Evolutionary conservation across 371 early-diverging fungal genomes (phyloP), one percentile per base, ranked within the genome.

Genomic region (Rhizomucor pusillus): DNA sequence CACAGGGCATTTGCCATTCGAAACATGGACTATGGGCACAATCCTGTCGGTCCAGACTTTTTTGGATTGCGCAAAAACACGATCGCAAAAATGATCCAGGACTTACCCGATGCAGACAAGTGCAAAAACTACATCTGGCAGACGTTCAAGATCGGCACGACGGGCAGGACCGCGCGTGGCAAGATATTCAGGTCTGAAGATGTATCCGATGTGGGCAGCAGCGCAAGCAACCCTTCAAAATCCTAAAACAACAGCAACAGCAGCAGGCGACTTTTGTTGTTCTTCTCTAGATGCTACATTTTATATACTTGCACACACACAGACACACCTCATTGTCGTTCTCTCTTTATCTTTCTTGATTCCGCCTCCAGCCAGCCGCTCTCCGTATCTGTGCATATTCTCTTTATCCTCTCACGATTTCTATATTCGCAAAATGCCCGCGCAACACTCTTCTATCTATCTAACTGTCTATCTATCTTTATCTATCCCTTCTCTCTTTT

Each of bases 31-130:
- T 87, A 89, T 64, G 86, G 89, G 14, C 90, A 89, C 47, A 88
- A 89, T 35, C 90, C 90, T 5, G 90, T 90, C 0, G 97, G 97
- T 1, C 94, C 95, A 1, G 97, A 96, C 59, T 93, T 88, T 62
- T 95, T 90, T 73, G 97, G 95, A 0, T 82, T 94, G 50, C 81
- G 94, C 22, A 88, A 92, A 44, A 91, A 91, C 12, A 90, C 92
- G 1, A 90, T 96, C 49, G 85, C 89, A 29, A 91, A 88, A 67
- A 85, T 92, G 85, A 91, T 96, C 33, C 95, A 96, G 66, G 94
- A 92, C 47, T 66, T 96, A 43, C 93, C 92, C 0, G 80, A 86
- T 48, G 90, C 88, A 14, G 74, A 82, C 7, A 72, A 80, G 60
- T 94, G 94, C 64, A 74, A 81, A 36, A 75, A 86, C 41, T 96